A percentile compares a stretch with the other conserved stretches of the same genome.
These are phyloP conservation scores for Pseudogymnoascus sp. DNA, from an alignment of 2,329 filamentous ascomycete genomes.

Conservation along the genomic window DNA sequence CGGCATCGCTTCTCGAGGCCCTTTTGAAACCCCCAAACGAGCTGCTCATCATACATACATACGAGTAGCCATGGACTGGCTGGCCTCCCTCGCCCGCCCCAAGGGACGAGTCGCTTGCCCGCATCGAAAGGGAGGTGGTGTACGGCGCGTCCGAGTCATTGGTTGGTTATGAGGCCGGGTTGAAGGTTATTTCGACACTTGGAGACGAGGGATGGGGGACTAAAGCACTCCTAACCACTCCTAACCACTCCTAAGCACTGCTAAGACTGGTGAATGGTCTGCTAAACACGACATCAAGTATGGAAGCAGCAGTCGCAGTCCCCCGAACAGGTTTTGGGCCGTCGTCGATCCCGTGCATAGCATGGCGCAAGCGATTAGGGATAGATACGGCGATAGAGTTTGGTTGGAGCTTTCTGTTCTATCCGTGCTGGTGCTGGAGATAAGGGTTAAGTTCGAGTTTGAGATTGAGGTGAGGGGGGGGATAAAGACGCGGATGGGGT, in stretches of 20 bases:
- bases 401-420: neutral
- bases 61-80: too few species aligned
- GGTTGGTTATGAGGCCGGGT: neutral
- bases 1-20: neutral
- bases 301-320: neutral
- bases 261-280: neutral
- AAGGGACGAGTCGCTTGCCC: neutral
- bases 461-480: neutral
- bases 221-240: neutral
- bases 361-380: too few species aligned
- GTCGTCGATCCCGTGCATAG: neutral
- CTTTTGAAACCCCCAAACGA: neutral
- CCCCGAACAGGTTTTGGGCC: neutral
- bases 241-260: neutral
- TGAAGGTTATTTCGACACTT: constrained; percentile 2
- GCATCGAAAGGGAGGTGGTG: neutral
- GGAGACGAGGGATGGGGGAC: neutral
- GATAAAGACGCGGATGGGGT: neutral
- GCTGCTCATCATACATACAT: too few species aligned
- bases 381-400: neutral
- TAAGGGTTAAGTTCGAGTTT: neutral
- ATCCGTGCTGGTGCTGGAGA: neutral
- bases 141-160: neutral
- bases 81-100: neutral
- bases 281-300: neutral